Base-by-base conservation (phyloP, 2,329 filamentous ascomycete species). In the Scytalidium lignicola region DNA sequence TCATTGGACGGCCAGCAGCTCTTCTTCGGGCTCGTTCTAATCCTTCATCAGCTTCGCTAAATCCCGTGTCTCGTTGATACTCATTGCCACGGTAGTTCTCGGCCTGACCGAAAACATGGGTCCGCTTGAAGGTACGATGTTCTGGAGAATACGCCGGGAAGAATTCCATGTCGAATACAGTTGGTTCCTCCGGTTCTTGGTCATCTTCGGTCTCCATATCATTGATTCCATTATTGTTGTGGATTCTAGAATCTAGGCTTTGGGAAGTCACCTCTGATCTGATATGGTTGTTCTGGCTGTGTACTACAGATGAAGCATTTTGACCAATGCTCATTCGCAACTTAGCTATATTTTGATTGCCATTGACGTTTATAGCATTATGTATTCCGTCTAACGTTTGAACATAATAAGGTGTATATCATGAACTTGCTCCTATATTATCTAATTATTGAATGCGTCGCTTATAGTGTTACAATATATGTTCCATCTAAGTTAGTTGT, bases 261-360 rank as follows among this genome's bases (percentile, higher is more conserved):
- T 58, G 48, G 22, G 40, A 41, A 28, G 23, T 26, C 20, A 48
- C 26, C 15, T 51, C 49, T 17, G 43, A 37, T 46, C 48, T 48
- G 17, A 40, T 46, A 22, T 46, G 37, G n/a, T 41, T 43, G 20
- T 53, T 46, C 22, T 57, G 29, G n/a, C 55, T 55, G 44, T n/a
- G n/a, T n/a, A n/a, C n/a, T n/a, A n/a, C n/a, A 23, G 51, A 41
- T 3, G n/a, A n/a, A 37, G 32, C 4, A 37, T 55, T 53, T 23
- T 62, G 51, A 43, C 62, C 48, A 23, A 65, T 55, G 45, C 78
- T 83, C 71, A 95, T 81, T 50, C 82, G 78, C 43, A 95, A 72
- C 52, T 85, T 83, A 6, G 86, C 88, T 28, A 97, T 82, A 21
- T 81, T 86, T 61, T 91, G 89, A 52, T 82, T 86, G n/a, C 88